Conservation (phyloP, 208 protist species). For the Strigomonas oncopelti region DNA sequence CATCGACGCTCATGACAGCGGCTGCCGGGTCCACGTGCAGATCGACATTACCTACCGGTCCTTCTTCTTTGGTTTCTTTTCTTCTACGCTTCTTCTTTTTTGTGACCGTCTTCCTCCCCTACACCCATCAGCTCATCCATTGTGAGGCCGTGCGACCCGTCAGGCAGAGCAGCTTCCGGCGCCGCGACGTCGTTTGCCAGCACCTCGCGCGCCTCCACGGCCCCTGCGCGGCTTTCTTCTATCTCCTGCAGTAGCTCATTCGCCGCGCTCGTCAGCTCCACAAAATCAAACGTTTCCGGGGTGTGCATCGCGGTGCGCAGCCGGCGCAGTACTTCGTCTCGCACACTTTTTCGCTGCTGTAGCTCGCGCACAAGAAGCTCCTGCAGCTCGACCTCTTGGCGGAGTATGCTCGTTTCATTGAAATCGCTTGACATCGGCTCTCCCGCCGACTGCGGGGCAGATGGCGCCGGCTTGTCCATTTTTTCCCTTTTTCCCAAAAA, state of each 20-base stretch:
- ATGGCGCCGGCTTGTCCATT: too few relatives aligned
- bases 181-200: not conserved
- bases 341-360: constrained; percentile 15
- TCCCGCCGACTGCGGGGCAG: too few relatives aligned
- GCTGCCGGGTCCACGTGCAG: constrained; percentile 1
- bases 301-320: constrained; percentile 18
- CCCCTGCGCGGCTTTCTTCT: not conserved
- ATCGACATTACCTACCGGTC: not conserved
- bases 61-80: constrained; percentile 4
- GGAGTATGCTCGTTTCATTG: constrained; percentile 7
- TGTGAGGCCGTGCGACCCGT: not conserved
- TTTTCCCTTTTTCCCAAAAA: too few relatives aligned
- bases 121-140: constrained; percentile 12
- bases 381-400: constrained; percentile 25
- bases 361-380: constrained; percentile 26
- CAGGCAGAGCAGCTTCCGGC: not conserved
- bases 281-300: constrained; percentile 12
- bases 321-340: constrained; percentile 23
- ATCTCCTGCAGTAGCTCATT: constrained; percentile 17
- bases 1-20: not conserved
- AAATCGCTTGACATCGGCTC: not conserved
- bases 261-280: constrained; percentile 9
- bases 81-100: constrained; percentile 1
- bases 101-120: constrained; percentile 1
- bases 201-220: not conserved